Evolutionary conservation across 768 basidiomycete genomes (phyloP).

Genomic region (Agrocybe praecox): DNA sequence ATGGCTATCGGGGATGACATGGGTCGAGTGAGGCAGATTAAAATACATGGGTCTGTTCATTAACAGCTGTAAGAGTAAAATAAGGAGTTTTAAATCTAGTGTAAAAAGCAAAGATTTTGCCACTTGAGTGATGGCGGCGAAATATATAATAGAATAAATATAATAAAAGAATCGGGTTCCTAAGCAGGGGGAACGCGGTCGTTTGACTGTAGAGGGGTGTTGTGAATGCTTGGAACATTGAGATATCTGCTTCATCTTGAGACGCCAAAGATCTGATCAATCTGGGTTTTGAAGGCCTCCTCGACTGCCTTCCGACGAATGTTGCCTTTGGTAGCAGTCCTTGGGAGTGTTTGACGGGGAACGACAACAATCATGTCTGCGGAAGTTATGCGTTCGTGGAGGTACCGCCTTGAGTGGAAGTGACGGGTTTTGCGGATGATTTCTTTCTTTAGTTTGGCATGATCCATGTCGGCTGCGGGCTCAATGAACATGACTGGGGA

Average conservation of each 20-base stretch:
- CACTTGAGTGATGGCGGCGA: background rate
- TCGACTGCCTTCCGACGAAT: constrained; percentile 79
- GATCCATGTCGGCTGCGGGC: constrained; percentile 52
- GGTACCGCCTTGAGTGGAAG: constrained; percentile 75
- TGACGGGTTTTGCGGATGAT: constrained; percentile 72
- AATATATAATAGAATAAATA: constrained; percentile 5
- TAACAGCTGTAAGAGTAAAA: background rate
- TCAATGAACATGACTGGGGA: constrained; percentile 80
- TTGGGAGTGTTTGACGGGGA: constrained; percentile 63
- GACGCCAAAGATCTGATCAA: constrained; percentile 57
- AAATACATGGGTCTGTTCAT: background rate
- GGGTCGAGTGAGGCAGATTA: background rate
- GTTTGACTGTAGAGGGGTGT: background rate
- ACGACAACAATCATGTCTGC: constrained; percentile 71
- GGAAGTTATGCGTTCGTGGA: constrained; percentile 76
- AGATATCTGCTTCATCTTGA: constrained; percentile 7
- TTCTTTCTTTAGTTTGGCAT: constrained; percentile 64
- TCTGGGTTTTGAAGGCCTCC: constrained; percentile 54
- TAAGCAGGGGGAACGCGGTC: background rate
- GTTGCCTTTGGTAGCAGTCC: constrained; percentile 83
- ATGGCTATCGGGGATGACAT: background rate
- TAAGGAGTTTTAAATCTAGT: background rate
- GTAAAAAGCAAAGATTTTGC: background rate
- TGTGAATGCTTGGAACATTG: background rate
- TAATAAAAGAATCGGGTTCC: background rate